phyloP scores from a whole-genome alignment of 352 stramenopile species.

The Phytophthora syringae region DNA sequence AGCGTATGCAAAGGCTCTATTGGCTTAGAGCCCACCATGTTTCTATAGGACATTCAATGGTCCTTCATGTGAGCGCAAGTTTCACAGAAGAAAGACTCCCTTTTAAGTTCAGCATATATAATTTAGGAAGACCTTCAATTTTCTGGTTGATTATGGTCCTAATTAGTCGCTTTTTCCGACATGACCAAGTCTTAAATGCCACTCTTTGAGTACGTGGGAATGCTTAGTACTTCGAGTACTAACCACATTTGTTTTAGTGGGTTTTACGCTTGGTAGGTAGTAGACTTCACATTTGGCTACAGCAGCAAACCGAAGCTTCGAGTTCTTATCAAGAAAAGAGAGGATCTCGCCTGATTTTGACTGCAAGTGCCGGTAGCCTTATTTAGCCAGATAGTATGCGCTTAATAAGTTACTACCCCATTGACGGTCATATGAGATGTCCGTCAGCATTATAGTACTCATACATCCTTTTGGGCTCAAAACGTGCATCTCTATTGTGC shows the following conservation, averaged over 20 bases:
- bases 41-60: background rate
- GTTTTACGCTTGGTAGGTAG: background rate
- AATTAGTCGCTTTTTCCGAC: background rate
- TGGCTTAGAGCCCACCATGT: background rate
- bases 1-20: background rate
- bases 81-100: background rate
- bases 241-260: too few relatives aligned
- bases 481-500: background rate
- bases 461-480: background rate
- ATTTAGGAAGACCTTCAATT: background rate
- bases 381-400: constrained; percentile 2
- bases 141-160: background rate
- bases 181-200: background rate
- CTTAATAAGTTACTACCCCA: constrained; percentile 9
- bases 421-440: background rate
- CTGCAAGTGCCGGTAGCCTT: constrained; percentile 1
- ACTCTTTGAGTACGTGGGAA: background rate
- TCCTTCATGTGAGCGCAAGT: background rate
- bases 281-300: background rate
- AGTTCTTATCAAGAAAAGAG: background rate
- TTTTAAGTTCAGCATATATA: background rate
- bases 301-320: background rate
- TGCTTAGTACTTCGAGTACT: background rate
- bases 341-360: background rate
- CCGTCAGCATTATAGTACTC: background rate